These are phyloP conservation scores for Podospora anserina DNA, from an alignment of 495 filamentous ascomycete species.

Conservation along the genomic window DNA sequence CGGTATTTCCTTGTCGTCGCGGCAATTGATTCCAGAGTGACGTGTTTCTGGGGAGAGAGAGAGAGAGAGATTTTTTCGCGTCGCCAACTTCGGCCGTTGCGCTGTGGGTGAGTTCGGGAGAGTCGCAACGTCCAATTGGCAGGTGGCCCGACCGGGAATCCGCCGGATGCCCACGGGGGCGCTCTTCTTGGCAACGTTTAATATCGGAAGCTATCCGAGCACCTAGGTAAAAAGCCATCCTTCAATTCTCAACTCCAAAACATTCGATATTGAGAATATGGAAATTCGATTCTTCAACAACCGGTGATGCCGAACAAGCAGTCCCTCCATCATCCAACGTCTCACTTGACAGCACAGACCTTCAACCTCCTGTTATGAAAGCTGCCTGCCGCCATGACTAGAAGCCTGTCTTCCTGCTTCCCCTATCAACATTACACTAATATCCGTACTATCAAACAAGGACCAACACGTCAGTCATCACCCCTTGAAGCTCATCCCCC, in stretches of 20 bases:
- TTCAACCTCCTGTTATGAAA: not conserved
- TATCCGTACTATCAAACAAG: not conserved
- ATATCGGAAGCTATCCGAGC: not conserved
- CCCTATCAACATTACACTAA: not conserved
- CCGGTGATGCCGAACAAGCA: not conserved
- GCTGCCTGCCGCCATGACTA: not conserved
- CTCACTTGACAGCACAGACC: not conserved
- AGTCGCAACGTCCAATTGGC: not conserved
- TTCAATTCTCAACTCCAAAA: not conserved
- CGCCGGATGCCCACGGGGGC: not conserved
- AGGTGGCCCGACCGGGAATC: not conserved
- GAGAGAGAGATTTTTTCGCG: not conserved
- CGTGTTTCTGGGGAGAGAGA: constrained; percentile 11
- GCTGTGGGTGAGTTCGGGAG: too few relatives aligned
- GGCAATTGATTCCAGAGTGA: constrained; percentile 7
- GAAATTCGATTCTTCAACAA: not conserved
- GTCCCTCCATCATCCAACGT: not conserved
- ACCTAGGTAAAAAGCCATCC: not conserved
- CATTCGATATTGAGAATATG: not conserved
- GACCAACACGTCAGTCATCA: not conserved
- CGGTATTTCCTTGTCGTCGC: not conserved
- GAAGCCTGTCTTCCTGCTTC: not conserved
- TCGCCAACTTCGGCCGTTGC: not conserved
- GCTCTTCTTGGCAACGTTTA: not conserved
- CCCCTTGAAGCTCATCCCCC: not conserved